Conservation (phyloP, 208 protist species). For the Histomonas meleagridis region DNA sequence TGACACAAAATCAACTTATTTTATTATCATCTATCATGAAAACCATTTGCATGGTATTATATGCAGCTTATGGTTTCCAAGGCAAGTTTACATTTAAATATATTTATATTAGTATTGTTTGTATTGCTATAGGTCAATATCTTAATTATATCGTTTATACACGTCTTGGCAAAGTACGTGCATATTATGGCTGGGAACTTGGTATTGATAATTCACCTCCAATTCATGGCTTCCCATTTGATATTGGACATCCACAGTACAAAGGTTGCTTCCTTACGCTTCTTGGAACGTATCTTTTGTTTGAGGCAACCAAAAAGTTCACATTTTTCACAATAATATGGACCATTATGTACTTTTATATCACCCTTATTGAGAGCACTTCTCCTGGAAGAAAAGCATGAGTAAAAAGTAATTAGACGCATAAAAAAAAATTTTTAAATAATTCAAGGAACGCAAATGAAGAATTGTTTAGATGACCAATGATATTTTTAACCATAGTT, state of each 20-base stretch:
- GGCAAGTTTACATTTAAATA: neutral
- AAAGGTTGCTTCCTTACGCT: neutral
- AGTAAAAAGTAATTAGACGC: no score
- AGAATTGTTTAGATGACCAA: no score
- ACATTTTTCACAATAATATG: neutral
- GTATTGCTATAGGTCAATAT: neutral
- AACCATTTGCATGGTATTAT: neutral
- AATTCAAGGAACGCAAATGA: no score
- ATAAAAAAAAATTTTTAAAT: no score
- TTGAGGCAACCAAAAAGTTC: neutral
- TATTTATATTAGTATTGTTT: neutral
- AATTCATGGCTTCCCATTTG: neutral
- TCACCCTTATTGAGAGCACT: neutral
- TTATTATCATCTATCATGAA: neutral
- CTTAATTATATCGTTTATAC: constrained; percentile 5
- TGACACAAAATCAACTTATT: neutral
- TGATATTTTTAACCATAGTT: no score
- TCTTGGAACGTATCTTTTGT: neutral
- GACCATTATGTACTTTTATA: neutral
- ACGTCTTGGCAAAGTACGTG: neutral
- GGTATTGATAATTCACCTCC: neutral
- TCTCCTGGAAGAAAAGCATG: neutral
- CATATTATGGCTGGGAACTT: constrained; percentile 23
- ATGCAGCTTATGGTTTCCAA: neutral
- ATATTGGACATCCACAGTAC: neutral